Evolutionary conservation across 2,329 filamentous ascomycete species (phyloP), one percentile per base, ranked within the genome.

Genomic region (Tolypocladium ophioglossoides): DNA sequence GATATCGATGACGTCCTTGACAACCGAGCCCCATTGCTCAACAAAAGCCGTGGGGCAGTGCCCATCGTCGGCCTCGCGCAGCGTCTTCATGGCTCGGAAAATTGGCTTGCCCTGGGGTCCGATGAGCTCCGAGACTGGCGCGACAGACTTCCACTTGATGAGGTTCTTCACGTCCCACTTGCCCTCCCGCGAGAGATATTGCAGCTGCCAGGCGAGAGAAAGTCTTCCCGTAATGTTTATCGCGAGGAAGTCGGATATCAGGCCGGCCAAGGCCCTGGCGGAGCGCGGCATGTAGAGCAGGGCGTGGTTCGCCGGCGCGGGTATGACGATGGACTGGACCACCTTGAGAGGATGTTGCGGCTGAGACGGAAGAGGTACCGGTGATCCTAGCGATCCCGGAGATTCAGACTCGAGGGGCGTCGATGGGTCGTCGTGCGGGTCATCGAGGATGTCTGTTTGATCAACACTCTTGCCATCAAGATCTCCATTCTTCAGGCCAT

Each of bases 121-220:
- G 56, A 97, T 94, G 4, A 86, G 84, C 1, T 80, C 78, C 0
- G 89, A 95, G 1, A 95, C 88, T 0, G 91, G 87, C 1, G 75
- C 71, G 1, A 95, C 87, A 20, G 83, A 83, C 68, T 89, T 81
- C 92, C 92, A 97, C 66, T 97, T 97, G 56, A 81, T 84, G 12
- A 96, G 77, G 64, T 97, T 97, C 73, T 97, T 97, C 61, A 97
- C 90, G 65, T 96, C 92, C 92, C 92, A 97, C 72, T 97, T 97
- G 3, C 91, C 91, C 61, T 91, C 88, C 2, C 87, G 89, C 2
- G 87, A 89, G 27, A 97, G 82, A 63, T 94, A 86, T 62, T 92
- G 87, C 18, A 97, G 76, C 70, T 97, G 92, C 91, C 92, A 97
- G 46, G 86, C 89, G 32, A 92, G 81, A 1, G 84, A 88, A 16